Evolutionary conservation across 495 filamentous ascomycete genomes (phyloP), one percentile per base, ranked within the genome.

Genomic region (Aspergillus leporis): DNA sequence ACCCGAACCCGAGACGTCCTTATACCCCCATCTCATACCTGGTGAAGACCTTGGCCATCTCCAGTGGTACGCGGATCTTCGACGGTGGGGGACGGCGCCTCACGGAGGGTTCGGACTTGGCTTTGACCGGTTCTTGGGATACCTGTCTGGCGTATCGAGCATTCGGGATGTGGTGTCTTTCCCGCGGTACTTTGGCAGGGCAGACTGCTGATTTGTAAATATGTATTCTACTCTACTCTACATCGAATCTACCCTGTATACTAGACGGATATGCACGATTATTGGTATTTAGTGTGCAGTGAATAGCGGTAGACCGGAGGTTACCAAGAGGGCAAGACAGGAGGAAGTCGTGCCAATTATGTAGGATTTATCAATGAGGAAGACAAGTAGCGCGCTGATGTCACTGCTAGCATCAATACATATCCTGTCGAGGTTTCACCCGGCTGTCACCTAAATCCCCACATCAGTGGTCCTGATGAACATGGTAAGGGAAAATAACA

Each of bases 61-160:
- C 14, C 82, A 89, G 60, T 98, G 94, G 94, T 98, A 98, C 70
- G 75, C 91, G n/a, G 94, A 98, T 67, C 81, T 98, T 48, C 87
- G 94, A 49, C 88, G 90, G 56, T 98, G 91, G 86, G 94, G 94
- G 25, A 92, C 87, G 64, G 89, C 92, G 32, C 92, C 93, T n/a
- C 94, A 98, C 69, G 94, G 94, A 28, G 94, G 94, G 2, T 98
- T 97, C 74, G 94, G 94, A 3, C 69, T 98, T 52, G 94, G 94
- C 0, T 96, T 97, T 70, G 94, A 98, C 77, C 83, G 94, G 43
- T 81, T 98, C 54, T 70, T 98, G 63, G 84, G 86, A 60, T 98
- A 97, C 74, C 80, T 98, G 58, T 81, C 90, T 14, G 93, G 92
- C 4, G 85, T 93, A 18, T 81, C 83, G 52, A 96, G 92, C 63